Evolutionary conservation across 2,329 filamentous ascomycete species (phyloP).

Genomic region (Alternaria consortialis): DNA sequence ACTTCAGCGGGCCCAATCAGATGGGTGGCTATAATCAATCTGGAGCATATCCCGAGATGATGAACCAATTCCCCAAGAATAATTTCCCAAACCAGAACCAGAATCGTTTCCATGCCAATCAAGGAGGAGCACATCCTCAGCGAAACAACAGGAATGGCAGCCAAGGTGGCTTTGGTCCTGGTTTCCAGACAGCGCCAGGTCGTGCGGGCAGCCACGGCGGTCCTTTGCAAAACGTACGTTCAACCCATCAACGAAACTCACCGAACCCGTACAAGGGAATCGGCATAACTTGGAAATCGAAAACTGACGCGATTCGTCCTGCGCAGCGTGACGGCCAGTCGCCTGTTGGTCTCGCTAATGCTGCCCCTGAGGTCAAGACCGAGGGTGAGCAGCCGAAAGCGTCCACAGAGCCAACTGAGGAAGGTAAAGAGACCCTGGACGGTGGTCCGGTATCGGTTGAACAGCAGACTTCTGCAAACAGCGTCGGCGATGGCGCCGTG

Average conservation of each 20-base stretch:
- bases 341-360: slow-evolving; percentile 40
- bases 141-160: slow-evolving; percentile 54
- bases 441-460: slow-evolving; percentile 15
- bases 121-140: slow-evolving; percentile 63
- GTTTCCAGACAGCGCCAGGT: slow-evolving; percentile 33
- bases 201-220: slow-evolving; percentile 45
- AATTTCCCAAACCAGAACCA: slow-evolving; percentile 71
- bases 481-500: slow-evolving; percentile 12
- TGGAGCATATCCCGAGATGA: slow-evolving; percentile 57
- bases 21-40: slow-evolving; percentile 64
- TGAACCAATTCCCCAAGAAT: slow-evolving; percentile 67
- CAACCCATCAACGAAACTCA: slow-evolving; percentile 32
- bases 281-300: slow-evolving; percentile 16
- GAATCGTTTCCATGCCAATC: slow-evolving; percentile 80
- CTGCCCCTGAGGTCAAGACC: slow-evolving; percentile 44
- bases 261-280: slow-evolving; percentile 19
- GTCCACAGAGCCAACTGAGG: slow-evolving; percentile 33
- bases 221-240: slow-evolving; percentile 47
- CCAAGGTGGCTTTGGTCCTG: slow-evolving; percentile 47
- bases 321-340: slow-evolving; percentile 45
- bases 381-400: slow-evolving; percentile 39
- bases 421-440: slow-evolving; percentile 41
- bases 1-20: slow-evolving; percentile 59
- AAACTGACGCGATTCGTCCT: slow-evolving; percentile 36
- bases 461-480: slow-evolving; percentile 14